Evolutionary conservation across 306 rosid species (phyloP), one percentile per base, ranked within the genome.

Genomic region (Citrullus colocynthis): DNA sequence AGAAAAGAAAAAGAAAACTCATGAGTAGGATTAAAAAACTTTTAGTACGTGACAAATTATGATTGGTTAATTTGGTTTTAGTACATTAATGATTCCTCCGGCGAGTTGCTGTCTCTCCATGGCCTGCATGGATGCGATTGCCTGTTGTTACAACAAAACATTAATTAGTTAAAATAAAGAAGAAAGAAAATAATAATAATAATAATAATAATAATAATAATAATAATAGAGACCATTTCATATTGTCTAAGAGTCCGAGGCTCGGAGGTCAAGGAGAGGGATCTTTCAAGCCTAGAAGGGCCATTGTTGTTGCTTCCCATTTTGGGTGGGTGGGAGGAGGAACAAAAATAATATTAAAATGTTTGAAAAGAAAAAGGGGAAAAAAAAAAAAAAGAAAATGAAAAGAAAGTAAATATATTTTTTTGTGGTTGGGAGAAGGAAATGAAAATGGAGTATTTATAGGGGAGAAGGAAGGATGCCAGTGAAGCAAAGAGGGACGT

Each of bases 221-320:
- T 15, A 54, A 6, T 12, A 54, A 54, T 5, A 18, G 2, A 78
- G 20, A 88, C 91, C 20, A 76, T 18, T 10, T 78, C 57, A 14
- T 82, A 37, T 67, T 89, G 87, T 6, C 59, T 52, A 0, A 87
- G 79, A 0, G 89, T 89, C 51, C 83, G 87, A 0, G 93, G 93
- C 52, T 89, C 91, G 24, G 73, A 6, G 0, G 82, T 88, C 14
- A 87, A 18, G 44, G 90, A 89, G 36, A 69, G 15, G 18, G 54
- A 78, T 74, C 86, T 85, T 51, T 81, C 81, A 74, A 89, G 87
- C 7, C 59, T 70, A 6, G 74, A 7, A 11, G 64, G 42, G 1
- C 41, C 39, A 14, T 61, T 61, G 66, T 65, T 41, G 15, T 37
- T 66, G 45, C 28, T 28, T 71, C 4, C 55, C 77, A 49, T 48